Evolutionary conservation across 176 grass and related monocot species (phyloP), one percentile per base, ranked within the genome.

Genomic region (Typha latifolia): DNA sequence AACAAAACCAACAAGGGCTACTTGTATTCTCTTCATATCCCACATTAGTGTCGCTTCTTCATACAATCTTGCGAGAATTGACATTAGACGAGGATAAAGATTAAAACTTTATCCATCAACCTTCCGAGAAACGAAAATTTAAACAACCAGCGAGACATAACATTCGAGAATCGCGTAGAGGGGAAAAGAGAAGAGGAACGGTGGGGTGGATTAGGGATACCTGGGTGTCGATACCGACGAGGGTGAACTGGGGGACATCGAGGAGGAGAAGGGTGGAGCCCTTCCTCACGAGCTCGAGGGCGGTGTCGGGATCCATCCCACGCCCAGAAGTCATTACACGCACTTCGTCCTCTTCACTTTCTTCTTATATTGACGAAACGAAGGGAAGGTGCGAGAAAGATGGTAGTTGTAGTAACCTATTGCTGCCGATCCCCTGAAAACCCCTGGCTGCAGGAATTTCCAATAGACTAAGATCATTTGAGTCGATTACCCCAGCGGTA

Each of bases 221-320:
- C 92, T 96, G 92, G 32, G 85, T 88, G 32, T 96, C 92, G 74
- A 96, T 31, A 24, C 91, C 84, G 68, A 96, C 61, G 53, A 91
- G 80, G 10, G 91, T 86, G 55, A 74, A 82, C 70, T 81, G 71
- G 26, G 91, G 91, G 9, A 96, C 91, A 62, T 91, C 87, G 63
- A 96, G 87, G 50, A 96, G 77, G 10, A 96, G 78, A 61, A 96
- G 78, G 2, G 88, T 88, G 21, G 82, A 67, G 10, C 92, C 92
- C 56, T 86, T 86, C 68, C 74, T 80, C 31, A 84, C 88, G 74
- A 96, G 80, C 64, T 91, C 85, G 15, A 90, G 70, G 32, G 88
- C 88, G 14, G 72, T 68, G 37, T 82, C 74, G 0, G 81, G 72
- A 77, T 89, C 92, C 70, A 96, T 88, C n/a, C 64, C 49, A 15